Conservation (phyloP, 2,329 filamentous ascomycete genomes). For the Xylogone sp. region DNA sequence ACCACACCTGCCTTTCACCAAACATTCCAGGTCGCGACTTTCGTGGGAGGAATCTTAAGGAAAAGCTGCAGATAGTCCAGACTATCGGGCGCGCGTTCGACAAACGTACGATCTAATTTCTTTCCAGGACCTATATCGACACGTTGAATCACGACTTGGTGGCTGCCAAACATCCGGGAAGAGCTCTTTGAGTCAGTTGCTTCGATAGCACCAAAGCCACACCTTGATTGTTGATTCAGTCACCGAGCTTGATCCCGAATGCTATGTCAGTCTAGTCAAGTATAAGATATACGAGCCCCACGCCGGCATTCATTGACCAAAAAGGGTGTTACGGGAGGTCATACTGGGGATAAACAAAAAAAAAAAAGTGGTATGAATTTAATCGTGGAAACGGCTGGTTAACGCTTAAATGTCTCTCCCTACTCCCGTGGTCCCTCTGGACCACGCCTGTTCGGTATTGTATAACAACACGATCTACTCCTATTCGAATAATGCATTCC, state of each 20-base stretch:
- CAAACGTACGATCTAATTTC: not conserved
- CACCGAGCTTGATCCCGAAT: conserved; percentile 1
- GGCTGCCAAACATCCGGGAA: not conserved
- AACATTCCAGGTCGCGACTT: no score
- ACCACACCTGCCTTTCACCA: not conserved
- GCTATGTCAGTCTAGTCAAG: conserved; percentile 19
- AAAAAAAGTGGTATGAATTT: conserved; percentile 4
- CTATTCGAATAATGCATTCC: conserved; percentile 71
- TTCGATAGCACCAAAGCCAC: not conserved
- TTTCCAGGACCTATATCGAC: not conserved
- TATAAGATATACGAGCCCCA: conserved; percentile 3
- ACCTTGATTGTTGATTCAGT: not conserved
- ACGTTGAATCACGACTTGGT: not conserved
- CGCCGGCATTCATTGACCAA: conserved; percentile 10
- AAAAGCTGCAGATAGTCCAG: no score
- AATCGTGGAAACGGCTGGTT: conserved; percentile 10
- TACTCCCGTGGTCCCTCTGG: conserved; percentile 64
- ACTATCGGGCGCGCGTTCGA: not conserved
- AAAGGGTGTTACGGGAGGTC: conserved; percentile 6
- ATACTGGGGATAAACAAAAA: not conserved
- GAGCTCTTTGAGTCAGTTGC: not conserved
- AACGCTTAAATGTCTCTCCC: conserved; percentile 44
- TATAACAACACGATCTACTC: conserved; percentile 81
- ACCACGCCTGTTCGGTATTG: conserved; percentile 77
- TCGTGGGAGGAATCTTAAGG: no score